Evolutionary conservation across 441 rosid genomes (phyloP).

Genomic region (Gossypium schwendimanii): DNA sequence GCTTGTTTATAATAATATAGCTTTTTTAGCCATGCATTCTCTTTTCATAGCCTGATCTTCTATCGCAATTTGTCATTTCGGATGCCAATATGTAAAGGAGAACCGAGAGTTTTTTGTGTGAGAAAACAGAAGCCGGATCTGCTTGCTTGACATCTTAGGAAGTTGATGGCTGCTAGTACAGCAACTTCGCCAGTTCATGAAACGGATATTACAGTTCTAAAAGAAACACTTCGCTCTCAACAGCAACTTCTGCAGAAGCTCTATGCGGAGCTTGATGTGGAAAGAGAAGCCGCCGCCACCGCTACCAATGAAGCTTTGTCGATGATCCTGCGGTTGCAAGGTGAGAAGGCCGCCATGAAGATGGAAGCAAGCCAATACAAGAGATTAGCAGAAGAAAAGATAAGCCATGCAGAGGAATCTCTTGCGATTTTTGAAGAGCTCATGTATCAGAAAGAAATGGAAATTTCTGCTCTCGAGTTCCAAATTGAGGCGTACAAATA

Average conservation of each 20-base stretch:
- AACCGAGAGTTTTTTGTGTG: slow-evolving; percentile 3
- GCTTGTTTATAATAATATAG: neutral
- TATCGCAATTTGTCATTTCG: neutral
- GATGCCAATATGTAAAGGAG: neutral
- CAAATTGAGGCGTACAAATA: slow-evolving; percentile 75
- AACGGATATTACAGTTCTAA: slow-evolving; percentile 34
- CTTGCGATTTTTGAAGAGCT: slow-evolving; percentile 60
- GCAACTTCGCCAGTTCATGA: slow-evolving; percentile 25
- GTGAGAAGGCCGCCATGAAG: slow-evolving; percentile 62
- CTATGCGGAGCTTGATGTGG: slow-evolving; percentile 60
- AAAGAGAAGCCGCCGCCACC: slow-evolving; percentile 71
- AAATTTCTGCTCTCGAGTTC: slow-evolving; percentile 73
- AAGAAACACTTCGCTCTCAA: slow-evolving; percentile 62
- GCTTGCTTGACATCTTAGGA: neutral
- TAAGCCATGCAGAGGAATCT: slow-evolving; percentile 72
- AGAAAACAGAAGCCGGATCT: slow-evolving; percentile 1
- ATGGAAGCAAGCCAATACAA: slow-evolving; percentile 90
- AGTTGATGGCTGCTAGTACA: slow-evolving; percentile 35
- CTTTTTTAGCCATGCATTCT: neutral
- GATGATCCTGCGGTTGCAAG: slow-evolving; percentile 79
- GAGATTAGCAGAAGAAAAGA: slow-evolving; percentile 82
- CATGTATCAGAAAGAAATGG: slow-evolving; percentile 74
- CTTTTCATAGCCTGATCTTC: neutral
- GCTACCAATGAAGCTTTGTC: slow-evolving; percentile 83
- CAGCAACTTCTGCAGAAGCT: slow-evolving; percentile 74